Base-by-base conservation (phyloP, 2,329 filamentous ascomycete genomes). In the Setomelanomma holmii region DNA sequence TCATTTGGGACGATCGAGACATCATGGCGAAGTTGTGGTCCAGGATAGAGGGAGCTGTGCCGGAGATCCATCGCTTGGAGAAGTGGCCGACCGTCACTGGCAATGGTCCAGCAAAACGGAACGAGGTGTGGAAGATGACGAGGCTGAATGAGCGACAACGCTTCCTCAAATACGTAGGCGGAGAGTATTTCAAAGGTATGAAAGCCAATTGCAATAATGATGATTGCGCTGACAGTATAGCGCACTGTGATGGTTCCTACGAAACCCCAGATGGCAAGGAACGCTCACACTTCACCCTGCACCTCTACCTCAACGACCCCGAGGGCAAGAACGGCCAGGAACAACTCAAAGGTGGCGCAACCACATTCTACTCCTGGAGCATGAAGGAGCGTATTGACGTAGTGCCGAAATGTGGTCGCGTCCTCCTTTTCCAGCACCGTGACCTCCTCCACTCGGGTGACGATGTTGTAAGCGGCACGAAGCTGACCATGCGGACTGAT, bases 91-190 rank as follows among this genome's bases (percentile, higher is more conserved):
- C 58, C 23, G 73, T 84, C 17, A 82, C 80, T 4, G 81, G 82
- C 0, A 69, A 73, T 7, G 76, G 78, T 3, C 77, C 79, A 1
- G 63, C 59, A 5, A 78, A 71, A 50, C 70, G 78, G 4, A 69
- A 74, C 0, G 79, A 81, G 49, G 74, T 75, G 10, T 80, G 79
- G 63, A 67, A 63, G 40, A 58, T 76, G 51, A 76, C 66, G 8
- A 69, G 86, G 8, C 70, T 90, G 36, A 95, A 95, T 69, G 84
- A 91, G 68, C 77, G 89, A 30, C 82, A 93, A 82, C 79, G 91
- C 22, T 93, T 93, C 63, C 75, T 96, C 44, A 87, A 84, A 65
- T 95, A 95, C 69, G 80, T 80, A 0, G 75, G 80, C 0, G 89
- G 89, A 0, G 86, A 92, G 63, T 93, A 87, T 68, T 95, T 96